These are phyloP conservation scores for Aphanomyces astaci DNA, from an alignment of 352 stramenopile genomes.

Conservation along the genomic window DNA sequence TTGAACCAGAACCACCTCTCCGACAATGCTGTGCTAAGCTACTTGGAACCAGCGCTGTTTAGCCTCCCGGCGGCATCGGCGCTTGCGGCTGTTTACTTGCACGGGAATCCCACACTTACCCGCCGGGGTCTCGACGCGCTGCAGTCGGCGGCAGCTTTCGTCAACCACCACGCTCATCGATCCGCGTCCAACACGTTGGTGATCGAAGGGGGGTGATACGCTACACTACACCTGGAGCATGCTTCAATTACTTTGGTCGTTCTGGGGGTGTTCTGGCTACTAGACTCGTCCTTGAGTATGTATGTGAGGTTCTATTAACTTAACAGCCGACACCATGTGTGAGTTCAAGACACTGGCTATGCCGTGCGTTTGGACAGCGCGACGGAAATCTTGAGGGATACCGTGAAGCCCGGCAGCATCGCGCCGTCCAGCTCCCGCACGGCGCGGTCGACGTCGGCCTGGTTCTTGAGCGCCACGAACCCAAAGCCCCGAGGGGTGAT, in stretches of 20 bases:
- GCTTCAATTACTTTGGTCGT: background rate
- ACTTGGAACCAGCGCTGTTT: slow-evolving; percentile 39
- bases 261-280: background rate
- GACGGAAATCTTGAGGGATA: slow-evolving; percentile 17
- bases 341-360: background rate
- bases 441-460: slow-evolving; percentile 68
- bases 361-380: slow-evolving; percentile 14
- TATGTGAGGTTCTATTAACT: background rate
- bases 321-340: background rate
- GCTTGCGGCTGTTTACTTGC: slow-evolving; percentile 49
- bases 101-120: slow-evolving; percentile 38
- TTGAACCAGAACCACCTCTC: slow-evolving; percentile 49
- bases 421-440: slow-evolving; percentile 66
- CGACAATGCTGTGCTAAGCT: slow-evolving; percentile 44
- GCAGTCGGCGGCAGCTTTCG: background rate
- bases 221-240: too few species aligned
- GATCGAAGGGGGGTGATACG: background rate
- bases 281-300: too few species aligned
- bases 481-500: slow-evolving; percentile 76
- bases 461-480: slow-evolving; percentile 71
- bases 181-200: background rate
- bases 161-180: background rate
- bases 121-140: slow-evolving; percentile 29
- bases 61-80: slow-evolving; percentile 25
- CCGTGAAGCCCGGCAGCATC: slow-evolving; percentile 18